Evolutionary conservation across 331 rosid genomes (phyloP).

Genomic region (Dryas integrifolia): DNA sequence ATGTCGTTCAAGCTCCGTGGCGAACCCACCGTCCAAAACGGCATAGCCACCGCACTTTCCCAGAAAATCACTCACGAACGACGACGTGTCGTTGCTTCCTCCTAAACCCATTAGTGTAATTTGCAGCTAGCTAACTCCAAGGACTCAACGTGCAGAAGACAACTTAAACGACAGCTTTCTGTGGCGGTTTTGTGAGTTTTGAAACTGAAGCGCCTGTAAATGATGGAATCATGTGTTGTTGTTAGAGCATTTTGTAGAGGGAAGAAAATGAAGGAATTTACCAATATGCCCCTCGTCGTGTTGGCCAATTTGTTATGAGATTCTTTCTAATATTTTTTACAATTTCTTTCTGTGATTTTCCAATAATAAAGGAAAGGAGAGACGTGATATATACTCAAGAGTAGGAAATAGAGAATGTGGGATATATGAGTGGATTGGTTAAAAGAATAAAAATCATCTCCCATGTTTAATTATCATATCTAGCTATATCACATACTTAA

Average conservation of each 20-base stretch:
- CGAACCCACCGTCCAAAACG: constrained; percentile 86
- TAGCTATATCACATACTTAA: no score
- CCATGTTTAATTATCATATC: no score
- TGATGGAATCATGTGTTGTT: not conserved
- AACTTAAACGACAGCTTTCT: no score
- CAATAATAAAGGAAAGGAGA: not conserved
- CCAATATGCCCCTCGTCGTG: not conserved
- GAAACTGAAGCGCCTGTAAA: not conserved
- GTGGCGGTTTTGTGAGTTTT: not conserved
- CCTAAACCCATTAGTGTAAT: constrained; percentile 23
- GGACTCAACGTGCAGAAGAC: no score
- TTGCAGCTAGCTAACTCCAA: no score
- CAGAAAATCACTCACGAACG: constrained; percentile 49
- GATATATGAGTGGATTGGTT: not conserved
- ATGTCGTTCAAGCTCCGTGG: constrained; percentile 86
- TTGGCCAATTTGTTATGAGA: not conserved
- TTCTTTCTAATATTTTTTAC: not conserved
- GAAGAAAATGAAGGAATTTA: not conserved
- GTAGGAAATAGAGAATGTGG: not conserved
- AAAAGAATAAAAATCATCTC: not conserved
- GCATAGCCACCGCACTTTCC: constrained; percentile 64
- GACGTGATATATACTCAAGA: not conserved
- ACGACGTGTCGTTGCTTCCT: constrained; percentile 24
- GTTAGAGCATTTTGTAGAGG: constrained; percentile 1
- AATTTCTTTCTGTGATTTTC: not conserved